Evolutionary conservation across 768 basidiomycete species (phyloP).

Genomic region (Cubamyces sp.): DNA sequence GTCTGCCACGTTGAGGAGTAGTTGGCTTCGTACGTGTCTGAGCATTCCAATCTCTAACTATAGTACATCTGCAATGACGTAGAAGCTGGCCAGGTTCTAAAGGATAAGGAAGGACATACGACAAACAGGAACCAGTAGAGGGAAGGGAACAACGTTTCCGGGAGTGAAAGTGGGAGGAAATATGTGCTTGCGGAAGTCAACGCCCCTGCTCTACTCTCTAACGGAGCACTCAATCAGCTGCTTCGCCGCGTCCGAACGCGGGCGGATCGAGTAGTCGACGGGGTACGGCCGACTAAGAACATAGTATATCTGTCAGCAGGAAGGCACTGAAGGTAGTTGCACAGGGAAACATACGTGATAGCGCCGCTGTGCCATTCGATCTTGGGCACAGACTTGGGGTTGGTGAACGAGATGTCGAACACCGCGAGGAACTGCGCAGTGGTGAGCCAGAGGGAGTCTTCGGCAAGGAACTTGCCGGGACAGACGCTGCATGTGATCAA

Average conservation of each 20-base stretch:
- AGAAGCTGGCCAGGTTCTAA: too few species aligned
- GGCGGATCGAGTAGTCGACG: conserved; percentile 26
- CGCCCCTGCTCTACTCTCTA: too few species aligned
- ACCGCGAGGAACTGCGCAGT: conserved; percentile 27
- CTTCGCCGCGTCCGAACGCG: conserved; percentile 22
- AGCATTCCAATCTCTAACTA: too few species aligned
- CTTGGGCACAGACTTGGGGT: conserved; percentile 2
- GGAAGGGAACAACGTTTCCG: too few species aligned
- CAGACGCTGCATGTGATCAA: conserved; percentile 20
- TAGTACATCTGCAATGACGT: too few species aligned
- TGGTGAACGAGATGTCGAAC: conserved; percentile 26
- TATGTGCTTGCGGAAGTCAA: too few species aligned
- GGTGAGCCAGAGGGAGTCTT: conserved; percentile 29
- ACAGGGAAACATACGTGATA: conserved; percentile 6
- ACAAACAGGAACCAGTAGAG: too few species aligned
- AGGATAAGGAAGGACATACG: too few species aligned
- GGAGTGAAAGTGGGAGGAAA: too few species aligned
- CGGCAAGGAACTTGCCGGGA: conserved; percentile 31
- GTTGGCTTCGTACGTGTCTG: too few species aligned
- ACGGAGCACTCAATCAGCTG: conserved; percentile 12
- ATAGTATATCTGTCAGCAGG: background rate
- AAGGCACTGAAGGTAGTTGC: too few species aligned
- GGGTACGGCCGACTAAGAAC: conserved; percentile 19
- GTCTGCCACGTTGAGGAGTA: too few species aligned
- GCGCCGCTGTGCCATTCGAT: conserved; percentile 20